Evolutionary conservation across 345 rosid genomes (phyloP).

Genomic region (Syzygium grande): DNA sequence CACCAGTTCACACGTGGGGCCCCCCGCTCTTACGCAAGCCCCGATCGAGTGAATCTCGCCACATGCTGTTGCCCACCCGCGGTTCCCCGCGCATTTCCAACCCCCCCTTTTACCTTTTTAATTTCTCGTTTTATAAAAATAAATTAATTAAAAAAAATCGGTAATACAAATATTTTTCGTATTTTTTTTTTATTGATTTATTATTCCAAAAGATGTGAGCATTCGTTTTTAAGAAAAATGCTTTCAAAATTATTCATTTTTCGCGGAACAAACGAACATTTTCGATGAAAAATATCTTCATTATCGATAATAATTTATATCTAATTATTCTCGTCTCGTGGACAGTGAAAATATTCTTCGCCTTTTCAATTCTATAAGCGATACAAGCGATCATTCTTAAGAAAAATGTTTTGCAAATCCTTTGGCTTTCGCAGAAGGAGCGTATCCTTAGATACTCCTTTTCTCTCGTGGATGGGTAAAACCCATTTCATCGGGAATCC

Average conservation of each 20-base stretch:
- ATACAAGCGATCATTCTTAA: too few species aligned
- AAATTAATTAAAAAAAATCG: background rate
- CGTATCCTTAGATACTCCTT: background rate
- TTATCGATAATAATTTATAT: background rate
- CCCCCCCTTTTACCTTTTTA: background rate
- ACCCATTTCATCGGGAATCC: background rate
- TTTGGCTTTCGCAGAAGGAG: too few species aligned
- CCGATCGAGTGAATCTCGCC: background rate
- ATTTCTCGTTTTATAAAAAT: background rate
- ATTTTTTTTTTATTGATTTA: background rate
- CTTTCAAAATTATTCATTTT: background rate
- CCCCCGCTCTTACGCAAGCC: background rate
- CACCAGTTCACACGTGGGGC: background rate
- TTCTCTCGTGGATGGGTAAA: background rate
- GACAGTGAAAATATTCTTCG: accelerated
- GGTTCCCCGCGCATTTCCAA: background rate
- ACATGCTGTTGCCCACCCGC: background rate
- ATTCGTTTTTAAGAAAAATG: background rate
- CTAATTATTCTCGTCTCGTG: background rate
- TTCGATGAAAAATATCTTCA: too few species aligned
- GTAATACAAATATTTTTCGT: background rate
- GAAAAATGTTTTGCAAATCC: too few species aligned
- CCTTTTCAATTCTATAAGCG: accelerated
- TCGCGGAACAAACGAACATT: background rate
- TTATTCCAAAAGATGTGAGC: background rate